Conservation (phyloP, 768 basidiomycete genomes). For the Pleurotus eryngii region DNA sequence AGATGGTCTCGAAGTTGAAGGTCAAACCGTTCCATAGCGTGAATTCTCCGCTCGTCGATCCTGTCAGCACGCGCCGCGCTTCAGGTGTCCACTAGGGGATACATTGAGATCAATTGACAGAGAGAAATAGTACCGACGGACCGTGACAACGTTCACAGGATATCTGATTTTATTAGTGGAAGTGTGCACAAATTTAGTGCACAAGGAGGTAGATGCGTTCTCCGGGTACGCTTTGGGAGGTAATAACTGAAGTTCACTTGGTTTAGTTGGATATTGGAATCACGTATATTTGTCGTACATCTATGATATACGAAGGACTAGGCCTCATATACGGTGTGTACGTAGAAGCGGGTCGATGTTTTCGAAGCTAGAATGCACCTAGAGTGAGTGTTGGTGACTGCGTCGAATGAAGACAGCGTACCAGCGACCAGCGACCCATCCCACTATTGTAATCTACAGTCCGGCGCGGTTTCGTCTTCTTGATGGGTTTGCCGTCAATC, state of each 20-base stretch:
- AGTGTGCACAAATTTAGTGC: slow-evolving; percentile 96
- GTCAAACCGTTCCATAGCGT: slow-evolving; percentile 98
- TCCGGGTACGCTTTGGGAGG: slow-evolving; percentile 90
- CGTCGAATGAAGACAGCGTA: slow-evolving; percentile 33
- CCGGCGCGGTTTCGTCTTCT: slow-evolving; percentile 88
- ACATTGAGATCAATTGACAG: slow-evolving; percentile 1
- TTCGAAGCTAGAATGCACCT: slow-evolving; percentile 50
- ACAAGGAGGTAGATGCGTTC: slow-evolving; percentile 90
- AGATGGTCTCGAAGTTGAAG: slow-evolving; percentile 99
- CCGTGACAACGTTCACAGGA: slow-evolving; percentile 93
- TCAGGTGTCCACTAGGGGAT: slow-evolving; percentile 92
- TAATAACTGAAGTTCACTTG: slow-evolving; percentile 59
- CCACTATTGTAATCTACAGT: slow-evolving; percentile 95
- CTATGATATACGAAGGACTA: slow-evolving; percentile 83
- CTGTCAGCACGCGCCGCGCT: slow-evolving; percentile 88
- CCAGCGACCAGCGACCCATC: slow-evolving; percentile 82
- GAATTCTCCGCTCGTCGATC: slow-evolving; percentile 96
- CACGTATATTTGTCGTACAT: slow-evolving; percentile 48
- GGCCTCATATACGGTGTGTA: slow-evolving; percentile 80
- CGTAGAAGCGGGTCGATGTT: slow-evolving; percentile 73
- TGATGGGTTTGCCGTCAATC: slow-evolving; percentile 78
- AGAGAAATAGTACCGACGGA: slow-evolving; percentile 36
- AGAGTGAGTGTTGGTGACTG: neutral
- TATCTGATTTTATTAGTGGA: slow-evolving; percentile 98
- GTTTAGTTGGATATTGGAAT: slow-evolving; percentile 17